Evolutionary conservation across 768 basidiomycete genomes (phyloP), one percentile per base, ranked within the genome.

Genomic region (Boletus coccyginus): DNA sequence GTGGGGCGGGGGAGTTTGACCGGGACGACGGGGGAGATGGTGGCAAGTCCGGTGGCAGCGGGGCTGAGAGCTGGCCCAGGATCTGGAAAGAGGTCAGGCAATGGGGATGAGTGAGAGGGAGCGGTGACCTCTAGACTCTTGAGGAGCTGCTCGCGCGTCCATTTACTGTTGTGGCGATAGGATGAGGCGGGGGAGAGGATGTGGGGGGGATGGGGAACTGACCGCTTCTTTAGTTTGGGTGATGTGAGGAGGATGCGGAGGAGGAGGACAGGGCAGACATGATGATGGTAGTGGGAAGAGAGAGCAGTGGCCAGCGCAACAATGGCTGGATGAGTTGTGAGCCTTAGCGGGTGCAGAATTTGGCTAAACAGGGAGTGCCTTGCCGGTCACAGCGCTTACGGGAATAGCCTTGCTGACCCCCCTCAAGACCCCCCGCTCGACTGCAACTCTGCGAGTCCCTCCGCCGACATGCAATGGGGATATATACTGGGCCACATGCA

Each of bases 21-120:
- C 76, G 73, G 62, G 79, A 77, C 32, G 71, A 67, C 29, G 78
- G 76, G 53, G 81, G 75, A 65, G 79, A 76, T 57, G 75, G 74
- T 46, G 77, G 78, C 47, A 79, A 64, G 52, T 75, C 71, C 59
- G 76, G 72, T 54, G 80, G 77, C 50, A 79, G 76, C 45, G 73
- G 74, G n/a, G 70, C 55, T 36, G 70, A 65, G 56, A 75, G 70
- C 36, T 72, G 59, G 51, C 77, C 73, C 58, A 77, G 63, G 67
- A 77, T 75, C 79, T 80, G 64, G 27, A 52, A 49, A 50, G 41
- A 19, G 44, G 63, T 70, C 56, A 68, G 70, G 47, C 61, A 53
- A 24, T 17, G 52, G 45, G 36, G 24, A 47, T 13, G 39, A 50
- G 21, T 36, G 55, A 40, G 52, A 40, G 47, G 43, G 38, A 41